Percentiles rank a stretch among this genome's conserved stretches.
Conservation (phyloP, 192 early-diverging fungal species). For the Jimgerdemannia flammicorona region DNA sequence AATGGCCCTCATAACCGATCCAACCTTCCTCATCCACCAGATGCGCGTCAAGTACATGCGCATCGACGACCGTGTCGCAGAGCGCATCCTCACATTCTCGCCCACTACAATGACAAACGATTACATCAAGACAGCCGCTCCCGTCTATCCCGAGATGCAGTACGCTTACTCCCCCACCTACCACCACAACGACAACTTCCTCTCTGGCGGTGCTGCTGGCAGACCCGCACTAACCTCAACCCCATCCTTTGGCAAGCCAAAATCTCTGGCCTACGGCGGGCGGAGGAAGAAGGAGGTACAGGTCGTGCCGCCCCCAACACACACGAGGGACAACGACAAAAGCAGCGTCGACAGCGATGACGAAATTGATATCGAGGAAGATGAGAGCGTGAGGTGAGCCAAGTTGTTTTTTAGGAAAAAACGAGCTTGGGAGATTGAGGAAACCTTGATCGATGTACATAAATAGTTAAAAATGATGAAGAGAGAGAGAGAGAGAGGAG, state of each 20-base stretch:
- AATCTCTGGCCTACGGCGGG: conserved; percentile 9
- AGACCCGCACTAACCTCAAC: background rate
- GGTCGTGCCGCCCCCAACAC: background rate
- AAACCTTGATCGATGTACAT: background rate
- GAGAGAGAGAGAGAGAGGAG: background rate
- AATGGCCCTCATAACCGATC: conserved; percentile 72
- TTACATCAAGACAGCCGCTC: conserved; percentile 55
- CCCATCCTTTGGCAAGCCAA: conserved; percentile 23
- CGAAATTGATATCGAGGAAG: conserved; percentile 61
- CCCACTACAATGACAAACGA: conserved; percentile 52
- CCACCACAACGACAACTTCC: conserved; percentile 27
- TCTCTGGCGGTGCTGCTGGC: conserved; percentile 16
- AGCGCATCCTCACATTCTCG: conserved; percentile 70
- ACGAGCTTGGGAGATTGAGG: background rate
- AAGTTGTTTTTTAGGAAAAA: conserved; percentile 6
- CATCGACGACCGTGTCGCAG: conserved; percentile 65
- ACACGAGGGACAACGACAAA: conserved; percentile 20
- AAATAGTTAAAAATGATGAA: conserved; percentile 1
- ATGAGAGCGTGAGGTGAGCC: conserved; percentile 36
- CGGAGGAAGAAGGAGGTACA: background rate
- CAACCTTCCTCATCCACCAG: conserved; percentile 70
- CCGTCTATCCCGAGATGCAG: conserved; percentile 56
- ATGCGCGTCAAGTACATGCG: conserved; percentile 72
- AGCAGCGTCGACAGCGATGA: conserved; percentile 56
- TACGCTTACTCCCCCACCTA: conserved; percentile 53